Evolutionary conservation across 768 basidiomycete genomes (phyloP).

Genomic region (Lactarius sanguifluus): DNA sequence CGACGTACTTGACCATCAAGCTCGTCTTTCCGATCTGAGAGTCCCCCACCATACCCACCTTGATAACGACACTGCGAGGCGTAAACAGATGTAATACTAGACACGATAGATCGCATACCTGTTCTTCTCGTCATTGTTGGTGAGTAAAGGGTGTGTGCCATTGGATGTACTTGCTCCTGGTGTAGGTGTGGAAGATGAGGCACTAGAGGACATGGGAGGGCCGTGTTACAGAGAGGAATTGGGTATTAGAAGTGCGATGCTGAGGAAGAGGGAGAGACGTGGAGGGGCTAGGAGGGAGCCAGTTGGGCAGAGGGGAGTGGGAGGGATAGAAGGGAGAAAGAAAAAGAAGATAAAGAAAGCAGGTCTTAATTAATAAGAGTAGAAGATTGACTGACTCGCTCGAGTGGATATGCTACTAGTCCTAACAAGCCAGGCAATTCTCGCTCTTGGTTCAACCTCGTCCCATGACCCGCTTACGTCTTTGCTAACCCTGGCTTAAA

Average conservation of each 20-base stretch:
- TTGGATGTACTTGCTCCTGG: conserved; percentile 46
- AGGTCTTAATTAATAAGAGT: conserved; percentile 4
- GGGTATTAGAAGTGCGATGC: conserved; percentile 15
- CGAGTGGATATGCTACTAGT: not conserved
- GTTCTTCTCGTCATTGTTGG: conserved; percentile 76
- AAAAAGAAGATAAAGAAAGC: conserved; percentile 17
- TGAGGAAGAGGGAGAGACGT: conserved; percentile 12
- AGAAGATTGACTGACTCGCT: not conserved
- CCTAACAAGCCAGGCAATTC: conserved; percentile 1
- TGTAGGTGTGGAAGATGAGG: conserved; percentile 50
- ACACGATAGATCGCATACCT: conserved; percentile 42
- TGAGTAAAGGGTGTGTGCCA: conserved; percentile 51
- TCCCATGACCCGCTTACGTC: conserved; percentile 4
- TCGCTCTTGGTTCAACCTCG: conserved; percentile 12
- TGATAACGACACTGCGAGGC: conserved; percentile 80
- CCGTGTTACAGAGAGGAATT: conserved; percentile 28
- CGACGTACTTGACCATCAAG: conserved; percentile 99
- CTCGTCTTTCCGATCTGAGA: conserved; percentile 99
- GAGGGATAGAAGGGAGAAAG: conserved; percentile 13
- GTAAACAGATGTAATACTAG: not conserved
- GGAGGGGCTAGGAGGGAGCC: conserved; percentile 13
- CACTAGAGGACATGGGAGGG: conserved; percentile 27
- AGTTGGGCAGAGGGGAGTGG: conserved; percentile 1
- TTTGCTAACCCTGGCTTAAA: conserved; percentile 3
- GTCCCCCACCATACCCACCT: conserved; percentile 99